Base-by-base conservation (phyloP, 768 basidiomycete species). In the Xerocomellus amylosporus region DNA sequence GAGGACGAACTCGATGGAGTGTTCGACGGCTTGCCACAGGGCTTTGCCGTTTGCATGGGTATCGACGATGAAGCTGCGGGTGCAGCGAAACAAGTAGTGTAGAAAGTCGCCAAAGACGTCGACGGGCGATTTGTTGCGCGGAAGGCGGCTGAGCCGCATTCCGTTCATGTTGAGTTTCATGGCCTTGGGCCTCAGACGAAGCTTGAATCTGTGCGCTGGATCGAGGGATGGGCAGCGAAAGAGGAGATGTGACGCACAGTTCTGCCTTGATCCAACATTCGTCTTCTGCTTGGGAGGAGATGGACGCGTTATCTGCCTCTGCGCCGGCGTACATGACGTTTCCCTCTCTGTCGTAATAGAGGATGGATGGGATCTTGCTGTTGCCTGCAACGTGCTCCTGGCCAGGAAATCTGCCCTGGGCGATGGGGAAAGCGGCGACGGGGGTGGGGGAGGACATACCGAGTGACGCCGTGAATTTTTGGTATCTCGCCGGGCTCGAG, bases 351-450 rank as follows among this genome's bases (percentile, higher is more conserved):
- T 90, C 86, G 60, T 90, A 90, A 66, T 83, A 90, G 70, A 91
- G 80, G 24, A 87, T 68, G 22, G 88, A 84, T 37, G 88, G 88
- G 63, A 91, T 90, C 74, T 91, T 91, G 54, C 86, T 85, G 67
- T 90, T 91, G 37, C 88, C 88, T 14, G 85, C 88, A 45, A 89
- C 87, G 77, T 91, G 88, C 70, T 91, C 89, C 71, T 90, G 89
- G 17, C 88, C 89, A 9, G 88, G 88, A 53, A 90, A 91, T 53
- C 88, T 90, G 57, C 24, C 58, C 58, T 50, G 56, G 51, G 61
- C 50, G 56, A 56, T 62, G 53, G 61, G 57, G 33, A 46, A 6
- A 48, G 19, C 49, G n/a, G 41, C 5, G 31, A 4, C 36, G 2
- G 40, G 19, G 9, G 2, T 4, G 36, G 38, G 19, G 22, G 48